Base-by-base conservation (phyloP, 2,329 filamentous ascomycete species). In the Phaeoacremonium minimum region DNA sequence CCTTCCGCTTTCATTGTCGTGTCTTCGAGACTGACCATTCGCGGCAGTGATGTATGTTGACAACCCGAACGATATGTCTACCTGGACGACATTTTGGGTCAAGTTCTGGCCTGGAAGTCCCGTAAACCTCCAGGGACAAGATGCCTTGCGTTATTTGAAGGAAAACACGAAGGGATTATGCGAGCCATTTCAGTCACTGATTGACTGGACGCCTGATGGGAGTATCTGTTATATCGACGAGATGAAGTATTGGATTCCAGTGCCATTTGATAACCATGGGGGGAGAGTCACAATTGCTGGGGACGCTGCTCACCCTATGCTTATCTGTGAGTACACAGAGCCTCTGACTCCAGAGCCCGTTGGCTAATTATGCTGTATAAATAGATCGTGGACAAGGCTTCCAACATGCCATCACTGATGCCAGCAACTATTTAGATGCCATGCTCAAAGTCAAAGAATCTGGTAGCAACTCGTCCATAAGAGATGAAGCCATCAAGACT, bases 301-400 rank as follows among this genome's bases (percentile, higher is more conserved):
- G 11, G 63, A 66, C 34, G 60, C 63, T 2, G 59, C 55, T 5
- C 63, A 73, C 49, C 61, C 68, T 0, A 71, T 71, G 66, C 48
- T 66, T 12, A 55, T 59, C 18, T 65, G 58, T 62, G 47, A 46
- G 51, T 42, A 6, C 4, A n/a, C n/a, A n/a, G n/a, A 19, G 13
- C 5, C 20, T 28, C 30, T 14, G n/a, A 17, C 11, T 26, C 22
- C 22, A 9, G 29, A 15, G 8, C 32, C 19, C 28, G 11, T 20
- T 22, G 22, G 28, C 31, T 33, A 30, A 41, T 16, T 15, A 18
- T 19, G 19, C 3, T 7, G 8, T 15, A n/a, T 9, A 26, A 18
- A 33, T 15, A 59, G 57, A 61, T 43, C 60, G 66, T n/a, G 67
- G 65, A 1, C 67, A 71, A 44, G 65, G 65, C 7, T 56, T 66